phyloP scores from a whole-genome alignment of 2,329 filamentous ascomycete species.

The Sclerotinia subarctica region DNA sequence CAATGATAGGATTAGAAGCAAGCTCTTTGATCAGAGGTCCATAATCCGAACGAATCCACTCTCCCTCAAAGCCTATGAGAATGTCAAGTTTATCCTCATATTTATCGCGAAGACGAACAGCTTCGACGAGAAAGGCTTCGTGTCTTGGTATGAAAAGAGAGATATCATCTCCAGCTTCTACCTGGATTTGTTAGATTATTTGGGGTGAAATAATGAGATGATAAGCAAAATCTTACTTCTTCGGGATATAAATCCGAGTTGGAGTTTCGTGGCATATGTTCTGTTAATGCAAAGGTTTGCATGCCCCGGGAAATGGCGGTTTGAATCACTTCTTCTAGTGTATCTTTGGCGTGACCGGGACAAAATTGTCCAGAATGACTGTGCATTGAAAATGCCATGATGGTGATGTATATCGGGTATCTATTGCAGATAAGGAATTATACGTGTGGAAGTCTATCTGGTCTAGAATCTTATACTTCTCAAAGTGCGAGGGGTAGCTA shows the following conservation, averaged over 20 bases:
- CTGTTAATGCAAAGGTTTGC: conserved; percentile 81
- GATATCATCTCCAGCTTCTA: conserved; percentile 46
- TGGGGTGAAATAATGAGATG: neutral
- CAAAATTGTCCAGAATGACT: conserved; percentile 98
- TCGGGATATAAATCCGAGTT: conserved; percentile 84
- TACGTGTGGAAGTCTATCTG: neutral
- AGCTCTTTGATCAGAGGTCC: conserved; percentile 55
- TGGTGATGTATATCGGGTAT: neutral
- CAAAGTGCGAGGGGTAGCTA: neutral
- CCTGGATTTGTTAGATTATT: conserved; percentile 40
- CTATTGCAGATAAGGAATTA: neutral
- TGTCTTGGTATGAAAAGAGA: conserved; percentile 54
- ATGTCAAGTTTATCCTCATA: conserved; percentile 73
- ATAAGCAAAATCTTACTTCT: conserved; percentile 55
- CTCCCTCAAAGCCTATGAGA: conserved; percentile 86
- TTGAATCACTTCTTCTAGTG: conserved; percentile 78
- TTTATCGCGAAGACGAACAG: conserved; percentile 63
- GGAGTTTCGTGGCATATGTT: conserved; percentile 85
- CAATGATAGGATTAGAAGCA: conserved; percentile 60
- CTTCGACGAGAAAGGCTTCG: conserved; percentile 72
- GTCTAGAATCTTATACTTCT: neutral
- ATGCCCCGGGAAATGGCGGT: conserved; percentile 76
- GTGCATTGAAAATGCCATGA: conserved; percentile 98
- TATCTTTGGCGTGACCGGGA: conserved; percentile 79
- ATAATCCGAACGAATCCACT: conserved; percentile 78